Base-by-base conservation (phyloP, 306 rosid genomes). In the Abrus pulchellus region DNA sequence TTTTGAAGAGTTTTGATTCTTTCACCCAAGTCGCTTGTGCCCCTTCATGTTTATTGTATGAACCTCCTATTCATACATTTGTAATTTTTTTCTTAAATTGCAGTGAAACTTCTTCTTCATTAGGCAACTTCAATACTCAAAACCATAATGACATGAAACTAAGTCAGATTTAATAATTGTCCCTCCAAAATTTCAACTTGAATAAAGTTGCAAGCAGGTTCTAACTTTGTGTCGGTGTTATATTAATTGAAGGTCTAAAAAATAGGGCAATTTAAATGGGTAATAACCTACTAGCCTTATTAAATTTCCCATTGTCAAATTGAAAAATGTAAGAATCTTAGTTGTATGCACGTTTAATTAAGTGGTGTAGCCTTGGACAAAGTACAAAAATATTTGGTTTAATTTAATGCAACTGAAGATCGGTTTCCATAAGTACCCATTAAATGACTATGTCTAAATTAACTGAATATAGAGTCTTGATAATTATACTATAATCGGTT, bases 1-100 rank as follows among this genome's bases (percentile, higher is more conserved):
- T 86, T 72, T 60, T 50, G 79, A 82, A 86, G 88, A 79, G 73
- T 43, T 77, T 82, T 83, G 77, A 72, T 84, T 86, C 52, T 82
- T 86, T 75, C 72, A 72, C 47, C 75, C 69, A 34, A 67, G 30
- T 56, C 79, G 72, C 55, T 68, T 66, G 65, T 71, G 64, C 68
- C 55, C 74, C 65, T 77, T 72, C 38, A 57, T 73, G 74, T 78
- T 74, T 52, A 68, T 50, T 79, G 79, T 76, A 74, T 67, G 86
- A 74, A 65, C 55, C 76, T 44, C 76, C 8, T 1, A 41, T 78
- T 82, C 83, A 77, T 66, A 85, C 73, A 60, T 57, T 80, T 82
- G 78, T 80, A 61, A 2, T 68, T 68, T 73, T 48, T 28, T 77
- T 36, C 32, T 12, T 9, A 12, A 77, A 53, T 57, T 56, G 52